These are phyloP conservation scores for Juncus inflexus DNA, from an alignment of 176 grass and related monocot genomes.

Conservation along the genomic window DNA sequence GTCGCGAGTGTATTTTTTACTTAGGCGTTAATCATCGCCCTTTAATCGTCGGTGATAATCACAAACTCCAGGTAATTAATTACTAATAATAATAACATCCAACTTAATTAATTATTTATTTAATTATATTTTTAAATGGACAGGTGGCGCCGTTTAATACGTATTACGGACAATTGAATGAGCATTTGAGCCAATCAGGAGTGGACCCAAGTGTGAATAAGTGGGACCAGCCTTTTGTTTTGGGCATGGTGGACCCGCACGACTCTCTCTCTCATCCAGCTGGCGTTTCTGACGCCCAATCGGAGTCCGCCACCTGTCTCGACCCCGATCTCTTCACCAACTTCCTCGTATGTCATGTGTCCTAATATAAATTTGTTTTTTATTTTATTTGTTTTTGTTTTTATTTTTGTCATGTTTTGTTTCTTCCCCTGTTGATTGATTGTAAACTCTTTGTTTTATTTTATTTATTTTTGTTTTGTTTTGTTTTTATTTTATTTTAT, in stretches of 20 bases:
- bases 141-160: slow-evolving; percentile 99
- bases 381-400: neutral
- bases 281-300: slow-evolving; percentile 85
- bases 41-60: slow-evolving; percentile 91
- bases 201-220: slow-evolving; percentile 68
- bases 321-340: slow-evolving; percentile 93
- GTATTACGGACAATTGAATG: slow-evolving; percentile 64
- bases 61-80: slow-evolving; percentile 79
- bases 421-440: slow-evolving; percentile 7
- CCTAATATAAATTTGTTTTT: slow-evolving; percentile 15
- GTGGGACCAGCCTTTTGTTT: slow-evolving; percentile 86
- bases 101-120: neutral
- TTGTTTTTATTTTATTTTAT: no score
- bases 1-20: slow-evolving; percentile 89
- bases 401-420: slow-evolving; percentile 5
- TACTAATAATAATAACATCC: slow-evolving; percentile 23
- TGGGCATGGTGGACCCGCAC: slow-evolving; percentile 89
- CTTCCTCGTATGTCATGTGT: slow-evolving; percentile 62
- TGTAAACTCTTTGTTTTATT: neutral
- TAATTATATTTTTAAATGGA: slow-evolving; percentile 20
- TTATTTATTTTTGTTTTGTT: neutral
- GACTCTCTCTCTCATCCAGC: slow-evolving; percentile 91
- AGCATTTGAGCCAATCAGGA: slow-evolving; percentile 75
- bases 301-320: slow-evolving; percentile 67
- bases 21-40: slow-evolving; percentile 85